Evolutionary conservation across 1,139 yeast species (phyloP), one percentile per base, ranked within the genome.

Genomic region (Suhomyces coccinellae): DNA sequence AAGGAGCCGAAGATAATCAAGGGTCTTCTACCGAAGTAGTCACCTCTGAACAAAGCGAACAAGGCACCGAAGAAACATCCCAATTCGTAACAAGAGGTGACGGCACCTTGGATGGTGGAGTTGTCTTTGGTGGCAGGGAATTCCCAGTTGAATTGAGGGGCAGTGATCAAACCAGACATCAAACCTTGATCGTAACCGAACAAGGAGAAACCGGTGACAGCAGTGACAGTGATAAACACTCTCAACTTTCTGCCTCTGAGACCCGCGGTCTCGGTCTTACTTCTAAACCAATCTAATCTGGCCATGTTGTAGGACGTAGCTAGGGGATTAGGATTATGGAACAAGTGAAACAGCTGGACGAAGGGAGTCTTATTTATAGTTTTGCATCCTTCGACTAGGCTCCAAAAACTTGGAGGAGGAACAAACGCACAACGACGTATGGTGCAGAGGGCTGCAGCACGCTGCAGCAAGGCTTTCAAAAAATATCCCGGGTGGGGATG

Each of bases 141-240:
- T 44, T 75, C 83, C 13, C 65, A 52, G 55, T 75, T 75, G 58
- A 85, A 85, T 52, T 80, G 77, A 0, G 66, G 67, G 44, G 85
- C 85, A 17, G 86, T 79, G 52, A 85, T 82, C 44, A 83, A 67
- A 57, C 88, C 87, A 7, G 86, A 78, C 87, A 85, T 82, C 45
- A 86, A 75, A 58, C 95, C 95, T 65, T 86, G 93, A 62, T 86
- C 91, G 58, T 85, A 85, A 47, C 95, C 95, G 58, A 86, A 86
- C 42, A 71, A 63, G 22, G 86, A 77, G 62, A 86, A 86, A 11
- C 88, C 90, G 36, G 79, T 73, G 38, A 81, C 82, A 39, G 90
- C 82, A 33, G 79, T 68, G 20, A 73, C 49, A 0, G 90, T 82
- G 49, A 85, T 71, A 15, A 77, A 69, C 10, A 54, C 54, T 54